These are phyloP conservation scores for Ustilago hordei DNA, from an alignment of 1,284 basidiomycete genomes.

Conservation along the genomic window DNA sequence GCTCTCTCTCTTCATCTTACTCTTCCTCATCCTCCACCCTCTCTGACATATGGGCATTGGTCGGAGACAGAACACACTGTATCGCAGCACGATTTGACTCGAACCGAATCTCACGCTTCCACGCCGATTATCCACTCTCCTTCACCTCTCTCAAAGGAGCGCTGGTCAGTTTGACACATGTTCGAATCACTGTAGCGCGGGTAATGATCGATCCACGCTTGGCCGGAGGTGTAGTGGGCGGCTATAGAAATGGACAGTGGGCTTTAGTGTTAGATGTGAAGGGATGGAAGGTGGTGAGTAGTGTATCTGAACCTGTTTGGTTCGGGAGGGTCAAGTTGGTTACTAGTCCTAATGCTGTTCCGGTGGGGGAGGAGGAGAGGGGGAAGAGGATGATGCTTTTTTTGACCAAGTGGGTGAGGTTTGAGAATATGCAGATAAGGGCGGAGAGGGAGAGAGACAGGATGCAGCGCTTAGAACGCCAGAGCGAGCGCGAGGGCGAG, in stretches of 20 bases:
- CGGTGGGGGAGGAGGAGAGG: conserved; percentile 6
- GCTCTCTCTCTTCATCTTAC: neutral
- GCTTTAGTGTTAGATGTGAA: conserved; percentile 32
- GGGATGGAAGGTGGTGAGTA: conserved; percentile 32
- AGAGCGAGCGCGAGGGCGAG: neutral
- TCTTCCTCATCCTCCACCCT: no score
- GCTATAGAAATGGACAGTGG: conserved; percentile 26
- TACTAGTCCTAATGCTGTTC: conserved; percentile 18
- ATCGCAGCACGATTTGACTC: conserved; percentile 29
- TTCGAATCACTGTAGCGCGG: conserved; percentile 12
- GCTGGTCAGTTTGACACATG: conserved; percentile 27
- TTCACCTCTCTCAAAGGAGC: conserved; percentile 45
- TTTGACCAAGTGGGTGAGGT: conserved; percentile 35
- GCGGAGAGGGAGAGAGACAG: conserved; percentile 11
- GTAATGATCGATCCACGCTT: conserved; percentile 9
- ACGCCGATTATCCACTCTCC: conserved; percentile 3
- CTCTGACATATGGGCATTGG: conserved; percentile 30
- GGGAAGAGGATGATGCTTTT: conserved; percentile 3
- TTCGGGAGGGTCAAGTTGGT: conserved; percentile 30
- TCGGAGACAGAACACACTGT: conserved; percentile 45
- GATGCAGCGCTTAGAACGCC: neutral
- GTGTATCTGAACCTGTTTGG: conserved; percentile 36
- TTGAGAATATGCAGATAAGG: conserved; percentile 2
- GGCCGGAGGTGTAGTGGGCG: neutral
- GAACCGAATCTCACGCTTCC: conserved; percentile 14